Base-by-base conservation (phyloP, 805 yeast genomes). In the Saturnispora saitoi region DNA sequence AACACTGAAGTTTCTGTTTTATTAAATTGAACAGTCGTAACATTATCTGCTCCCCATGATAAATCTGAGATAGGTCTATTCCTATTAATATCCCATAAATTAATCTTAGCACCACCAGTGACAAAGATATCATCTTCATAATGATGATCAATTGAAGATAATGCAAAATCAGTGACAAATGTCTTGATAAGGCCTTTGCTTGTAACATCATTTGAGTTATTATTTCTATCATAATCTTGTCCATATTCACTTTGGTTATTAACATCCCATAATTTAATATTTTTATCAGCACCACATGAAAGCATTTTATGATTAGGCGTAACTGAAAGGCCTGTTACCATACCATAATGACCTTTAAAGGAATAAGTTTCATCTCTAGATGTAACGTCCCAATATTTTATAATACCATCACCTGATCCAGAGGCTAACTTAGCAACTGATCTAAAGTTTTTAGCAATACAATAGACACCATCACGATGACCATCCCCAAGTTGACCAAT, bases 31-130 rank as follows among this genome's bases (percentile, higher is more conserved):
- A 91, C 96, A 6, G 81, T 73, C 48, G 74, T 80, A 47, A 91
- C 74, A 61, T 89, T 89, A 64, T 93, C 99, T 9, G 95, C 95
- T 45, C 98, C 99, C 99, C 99, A 93, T 2, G 95, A 78, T 44
- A 93, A 69, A 56, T 87, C 76, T 6, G 87, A 73, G 3, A 84
- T 64, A 26, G 95, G 89, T 58, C 84, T 80, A 26, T 87, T 78
- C 58, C 99, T 75, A 54, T 76, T 75, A 47, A 80, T 70, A 64
- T 93, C 95, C 99, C 99, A 93, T n/a, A 95, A 66, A 61, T 90
- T 88, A 48, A 95, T 84, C 15, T 76, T 71, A 0, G 87, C 86
- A 52, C 99, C 97, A 31, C 96, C 98, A 5, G 99, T 90, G 4
- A 86, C 95, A 68, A 93, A 93, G 36, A 75, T 57, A 9, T 76